Evolutionary conservation across 331 rosid species (phyloP).

Genomic region (Malus hybrid): DNA sequence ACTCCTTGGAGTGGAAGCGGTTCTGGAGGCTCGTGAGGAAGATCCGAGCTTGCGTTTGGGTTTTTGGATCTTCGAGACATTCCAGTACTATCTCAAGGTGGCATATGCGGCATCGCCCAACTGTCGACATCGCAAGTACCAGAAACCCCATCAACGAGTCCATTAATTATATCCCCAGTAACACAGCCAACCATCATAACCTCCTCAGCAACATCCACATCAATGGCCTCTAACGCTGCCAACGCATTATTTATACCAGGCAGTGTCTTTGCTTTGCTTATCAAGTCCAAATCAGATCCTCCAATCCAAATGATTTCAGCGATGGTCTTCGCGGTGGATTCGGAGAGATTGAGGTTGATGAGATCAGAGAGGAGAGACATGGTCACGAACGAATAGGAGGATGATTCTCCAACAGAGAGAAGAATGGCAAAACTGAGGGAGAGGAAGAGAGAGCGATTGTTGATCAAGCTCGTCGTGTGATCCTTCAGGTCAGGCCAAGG

Average conservation of each 20-base stretch:
- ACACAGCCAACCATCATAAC: conserved; percentile 83
- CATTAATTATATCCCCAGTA: conserved; percentile 93
- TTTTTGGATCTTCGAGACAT: conserved; percentile 63
- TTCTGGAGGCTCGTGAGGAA: conserved; percentile 67
- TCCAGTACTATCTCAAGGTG: conserved; percentile 62
- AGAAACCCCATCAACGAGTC: conserved; percentile 93
- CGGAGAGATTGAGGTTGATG: conserved; percentile 33
- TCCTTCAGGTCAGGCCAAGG: too few relatives aligned
- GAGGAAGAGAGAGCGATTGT: neutral
- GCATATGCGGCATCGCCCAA: conserved; percentile 82
- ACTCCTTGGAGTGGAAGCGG: conserved; percentile 59
- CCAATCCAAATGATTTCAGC: conserved; percentile 53
- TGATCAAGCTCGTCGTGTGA: too few relatives aligned
- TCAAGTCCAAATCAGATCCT: conserved; percentile 49
- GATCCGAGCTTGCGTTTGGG: conserved; percentile 66
- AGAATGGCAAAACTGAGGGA: too few relatives aligned
- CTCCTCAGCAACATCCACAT: conserved; percentile 83
- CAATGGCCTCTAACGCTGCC: conserved; percentile 96
- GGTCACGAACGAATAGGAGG: neutral
- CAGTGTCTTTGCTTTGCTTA: conserved; percentile 31
- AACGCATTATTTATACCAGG: conserved; percentile 43
- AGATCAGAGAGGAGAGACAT: conserved; percentile 44
- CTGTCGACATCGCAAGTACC: conserved; percentile 65
- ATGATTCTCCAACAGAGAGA: neutral
- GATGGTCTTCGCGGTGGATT: conserved; percentile 31